Conservation (phyloP, 1,284 basidiomycete genomes). For the Caloboletus firmus region DNA sequence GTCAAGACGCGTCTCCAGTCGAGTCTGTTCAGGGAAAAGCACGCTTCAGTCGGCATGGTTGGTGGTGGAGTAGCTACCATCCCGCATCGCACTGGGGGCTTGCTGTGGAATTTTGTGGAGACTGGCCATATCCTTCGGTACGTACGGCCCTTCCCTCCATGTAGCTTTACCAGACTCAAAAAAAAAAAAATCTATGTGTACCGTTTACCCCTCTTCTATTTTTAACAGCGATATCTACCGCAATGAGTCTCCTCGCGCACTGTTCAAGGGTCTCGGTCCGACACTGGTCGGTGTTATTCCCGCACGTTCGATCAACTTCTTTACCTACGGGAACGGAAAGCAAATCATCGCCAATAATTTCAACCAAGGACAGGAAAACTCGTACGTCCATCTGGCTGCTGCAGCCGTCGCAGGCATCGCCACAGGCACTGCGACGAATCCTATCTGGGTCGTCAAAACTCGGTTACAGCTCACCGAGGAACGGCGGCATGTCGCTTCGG, state of each 20-base stretch:
- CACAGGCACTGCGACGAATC: constrained; percentile 92
- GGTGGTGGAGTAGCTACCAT: constrained; percentile 44
- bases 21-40: constrained; percentile 75
- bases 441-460: constrained; percentile 99
- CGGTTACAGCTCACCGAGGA: constrained; percentile 73
- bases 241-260: constrained; percentile 86
- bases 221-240: constrained; percentile 76
- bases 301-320: constrained; percentile 97
- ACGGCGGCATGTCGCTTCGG: constrained; percentile 14
- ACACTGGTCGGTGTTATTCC: constrained; percentile 95
- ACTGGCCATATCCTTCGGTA: constrained; percentile 88
- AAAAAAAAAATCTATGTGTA: background rate
- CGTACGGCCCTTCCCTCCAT: constrained; percentile 23
- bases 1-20: constrained; percentile 98
- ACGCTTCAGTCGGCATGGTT: constrained; percentile 45
- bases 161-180: background rate
- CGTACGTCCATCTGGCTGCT: constrained; percentile 82
- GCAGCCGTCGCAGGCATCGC: constrained; percentile 85
- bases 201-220: background rate
- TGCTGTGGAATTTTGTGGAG: constrained; percentile 94
- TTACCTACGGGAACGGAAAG: constrained; percentile 97
- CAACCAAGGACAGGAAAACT: constrained; percentile 82
- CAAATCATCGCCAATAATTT: constrained; percentile 82
- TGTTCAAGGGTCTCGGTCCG: constrained; percentile 95
- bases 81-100: constrained; percentile 48